Percentiles rank a stretch among this genome's conserved stretches.
Conservation (phyloP, 768 basidiomycete species). For the Suillus plorans region DNA sequence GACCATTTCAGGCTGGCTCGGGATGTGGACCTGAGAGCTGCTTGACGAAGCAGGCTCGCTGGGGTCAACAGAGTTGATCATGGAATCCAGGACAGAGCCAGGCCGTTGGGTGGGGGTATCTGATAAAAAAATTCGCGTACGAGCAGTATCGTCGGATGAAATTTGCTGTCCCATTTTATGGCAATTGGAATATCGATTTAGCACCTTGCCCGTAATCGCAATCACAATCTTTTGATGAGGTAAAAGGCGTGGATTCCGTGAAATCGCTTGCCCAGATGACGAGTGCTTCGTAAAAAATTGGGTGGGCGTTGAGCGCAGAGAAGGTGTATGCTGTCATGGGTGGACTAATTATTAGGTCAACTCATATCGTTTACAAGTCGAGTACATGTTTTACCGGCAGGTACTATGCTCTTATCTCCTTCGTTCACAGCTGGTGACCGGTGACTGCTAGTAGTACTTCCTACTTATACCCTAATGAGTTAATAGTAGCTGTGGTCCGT, state of each 20-base stretch:
- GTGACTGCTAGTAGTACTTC: too few species aligned
- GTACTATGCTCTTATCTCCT: not conserved
- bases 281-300: not conserved
- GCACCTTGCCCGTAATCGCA: too few species aligned
- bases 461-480: too few species aligned
- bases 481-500: too few species aligned
- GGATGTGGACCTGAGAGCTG: not conserved
- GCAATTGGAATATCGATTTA: not conserved
- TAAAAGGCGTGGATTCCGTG: not conserved
- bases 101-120: not conserved
- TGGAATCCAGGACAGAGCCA: not conserved
- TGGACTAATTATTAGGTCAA: not conserved
- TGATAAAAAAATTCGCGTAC: not conserved
- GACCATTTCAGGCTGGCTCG: not conserved
- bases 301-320: not conserved
- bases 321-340: not conserved
- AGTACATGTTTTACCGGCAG: not conserved
- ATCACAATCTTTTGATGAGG: not conserved
- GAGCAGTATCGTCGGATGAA: not conserved
- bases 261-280: too few species aligned
- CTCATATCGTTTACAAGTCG: not conserved
- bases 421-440: not conserved
- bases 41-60: not conserved
- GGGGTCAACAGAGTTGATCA: not conserved
- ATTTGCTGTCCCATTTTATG: slow-evolving; percentile 5